Percentiles rank a stretch among this genome's conserved stretches.
These are phyloP conservation scores for Yamadazyma kitorensis DNA, from an alignment of 805 yeast genomes.

Conservation along the genomic window DNA sequence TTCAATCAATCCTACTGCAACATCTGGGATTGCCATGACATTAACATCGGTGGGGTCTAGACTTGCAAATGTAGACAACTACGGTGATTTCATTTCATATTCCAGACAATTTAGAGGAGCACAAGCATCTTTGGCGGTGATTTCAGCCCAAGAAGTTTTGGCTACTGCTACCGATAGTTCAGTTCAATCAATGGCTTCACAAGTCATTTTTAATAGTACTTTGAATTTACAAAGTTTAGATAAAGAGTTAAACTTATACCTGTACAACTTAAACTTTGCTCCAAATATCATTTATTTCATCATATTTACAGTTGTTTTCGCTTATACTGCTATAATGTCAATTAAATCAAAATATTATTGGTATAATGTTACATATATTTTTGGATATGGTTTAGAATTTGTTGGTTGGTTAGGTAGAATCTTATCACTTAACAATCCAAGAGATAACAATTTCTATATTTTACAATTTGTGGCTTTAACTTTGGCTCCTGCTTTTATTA, in stretches of 20 bases:
- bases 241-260: slow-evolving; percentile 27
- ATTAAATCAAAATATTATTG: slow-evolving; percentile 34
- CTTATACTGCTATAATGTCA: slow-evolving; percentile 25
- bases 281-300: slow-evolving; percentile 32
- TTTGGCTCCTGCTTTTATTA: slow-evolving; percentile 40
- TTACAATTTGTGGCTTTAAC: slow-evolving; percentile 36
- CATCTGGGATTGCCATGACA: slow-evolving; percentile 7
- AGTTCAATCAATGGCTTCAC: slow-evolving; percentile 27
- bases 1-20: slow-evolving; percentile 10
- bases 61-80: slow-evolving; percentile 1
- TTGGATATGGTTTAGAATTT: slow-evolving; percentile 35
- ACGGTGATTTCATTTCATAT: slow-evolving; percentile 16
- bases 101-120: slow-evolving; percentile 32
- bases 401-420: slow-evolving; percentile 39
- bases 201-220: slow-evolving; percentile 31
- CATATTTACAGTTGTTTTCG: slow-evolving; percentile 23
- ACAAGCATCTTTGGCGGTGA: slow-evolving; percentile 33
- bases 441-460: slow-evolving; percentile 20
- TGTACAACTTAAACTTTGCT: slow-evolving; percentile 21
- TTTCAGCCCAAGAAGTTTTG: slow-evolving; percentile 31
- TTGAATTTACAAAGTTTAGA: slow-evolving; percentile 29
- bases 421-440: slow-evolving; percentile 23
- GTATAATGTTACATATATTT: slow-evolving; percentile 36
- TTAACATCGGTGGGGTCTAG: slow-evolving; percentile 4
- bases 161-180: slow-evolving; percentile 37